Evolutionary conservation across 768 basidiomycete genomes (phyloP), one percentile per base, ranked within the genome.

Genomic region (Tricholoma sp.): DNA sequence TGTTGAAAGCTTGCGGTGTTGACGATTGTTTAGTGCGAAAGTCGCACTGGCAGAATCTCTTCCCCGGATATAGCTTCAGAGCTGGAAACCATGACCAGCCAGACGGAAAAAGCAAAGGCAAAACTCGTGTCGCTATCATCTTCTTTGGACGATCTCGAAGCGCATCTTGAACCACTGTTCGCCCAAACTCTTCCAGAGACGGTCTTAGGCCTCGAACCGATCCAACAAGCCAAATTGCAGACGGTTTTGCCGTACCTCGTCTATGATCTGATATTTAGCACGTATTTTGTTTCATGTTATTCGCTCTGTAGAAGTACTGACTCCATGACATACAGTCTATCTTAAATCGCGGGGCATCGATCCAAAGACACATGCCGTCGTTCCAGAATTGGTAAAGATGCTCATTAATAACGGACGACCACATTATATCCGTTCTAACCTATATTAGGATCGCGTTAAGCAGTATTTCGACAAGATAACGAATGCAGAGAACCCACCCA

Each of bases 191-290:
- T 94, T 12, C 80, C 85, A 5, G 87, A 91, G 61, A 82, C 84
- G 0, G 65, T 85, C 13, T 69, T 86, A 20, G 75, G 75, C 11
- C 76, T 92, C 24, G 84, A 89, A 58, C 81, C 83, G 6, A 74
- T 94, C 18, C 86, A 91, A 57, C 88, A 91, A 63, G 91, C 91
- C 24, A 91, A 92, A 68, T 70, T 93, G 2, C 88, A 94, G 59
- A 85, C 85, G 5, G 74, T 83, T 34, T 65, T 94, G 42, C 89
- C 90, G n/a, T 94, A 94, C 70, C 76, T 91, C 31, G 78, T 88
- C 3, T 91, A 94, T 65, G 91, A 93, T 68, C 78, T 94, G 9
- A 73, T 92, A n/a, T 92, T 91, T 72, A 85, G 92, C 92, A 59
- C 60, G 85, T 74, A 4, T 48, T 15, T 5, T 48, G 32, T 48